Percentiles rank a stretch among this genome's conserved stretches.
Conservation (phyloP, 2,329 filamentous ascomycete genomes). For the Colletotrichum australisinense region DNA sequence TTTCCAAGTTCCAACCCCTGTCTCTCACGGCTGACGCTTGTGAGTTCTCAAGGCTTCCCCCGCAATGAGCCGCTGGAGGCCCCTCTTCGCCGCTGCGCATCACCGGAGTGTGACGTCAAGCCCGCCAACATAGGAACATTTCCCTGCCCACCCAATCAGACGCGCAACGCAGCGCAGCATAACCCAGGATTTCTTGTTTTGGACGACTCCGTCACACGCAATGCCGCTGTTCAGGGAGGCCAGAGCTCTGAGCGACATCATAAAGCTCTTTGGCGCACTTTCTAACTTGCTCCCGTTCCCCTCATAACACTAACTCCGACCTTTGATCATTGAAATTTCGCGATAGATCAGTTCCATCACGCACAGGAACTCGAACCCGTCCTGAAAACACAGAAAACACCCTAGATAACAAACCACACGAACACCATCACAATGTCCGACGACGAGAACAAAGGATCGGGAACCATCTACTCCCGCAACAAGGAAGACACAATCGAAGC, state of each 20-base stretch:
- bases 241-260: constrained; percentile 31
- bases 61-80: constrained; percentile 10
- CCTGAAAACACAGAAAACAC: neutral
- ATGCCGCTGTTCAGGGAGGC: constrained; percentile 8
- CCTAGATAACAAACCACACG: neutral
- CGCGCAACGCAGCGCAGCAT: neutral
- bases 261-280: constrained; percentile 14
- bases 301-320: no score
- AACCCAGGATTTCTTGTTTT: constrained; percentile 28
- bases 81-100: constrained; percentile 13
- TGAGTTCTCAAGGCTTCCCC: neutral
- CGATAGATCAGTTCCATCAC: neutral
- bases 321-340: neutral
- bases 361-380: neutral
- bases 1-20: constrained; percentile 31
- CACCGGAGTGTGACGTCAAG: constrained; percentile 34
- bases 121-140: neutral
- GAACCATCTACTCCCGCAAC: constrained; percentile 47
- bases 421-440: constrained; percentile 18
- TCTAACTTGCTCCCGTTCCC: neutral
- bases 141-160: constrained; percentile 20
- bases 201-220: constrained; percentile 27
- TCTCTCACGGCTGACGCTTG: neutral
- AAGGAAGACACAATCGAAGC: constrained; percentile 49
- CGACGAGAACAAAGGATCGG: constrained; percentile 19